Percentiles rank a stretch among this genome's conserved stretches.
Conservation (phyloP, 2,329 filamentous ascomycete species). For the Acrocalymma vagum region DNA sequence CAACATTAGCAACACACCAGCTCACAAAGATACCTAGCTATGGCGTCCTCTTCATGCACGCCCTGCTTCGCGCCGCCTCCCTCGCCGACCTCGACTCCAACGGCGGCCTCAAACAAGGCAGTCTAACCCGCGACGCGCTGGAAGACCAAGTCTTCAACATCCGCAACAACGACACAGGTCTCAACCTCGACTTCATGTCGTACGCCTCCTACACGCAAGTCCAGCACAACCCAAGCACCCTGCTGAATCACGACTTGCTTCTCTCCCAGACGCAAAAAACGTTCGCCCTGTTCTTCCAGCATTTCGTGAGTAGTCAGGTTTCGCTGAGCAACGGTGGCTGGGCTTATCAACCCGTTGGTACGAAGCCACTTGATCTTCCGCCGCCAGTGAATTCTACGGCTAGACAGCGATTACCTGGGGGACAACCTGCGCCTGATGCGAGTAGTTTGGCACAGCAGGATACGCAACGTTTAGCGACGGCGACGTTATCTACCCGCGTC, state of each 20-base stretch:
- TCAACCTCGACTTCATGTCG: constrained; percentile 25
- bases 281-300: constrained; percentile 42
- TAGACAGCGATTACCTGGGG: too few species aligned
- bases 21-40: neutral
- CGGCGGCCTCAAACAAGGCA: constrained; percentile 1
- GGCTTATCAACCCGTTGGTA: too few species aligned
- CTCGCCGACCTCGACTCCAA: neutral
- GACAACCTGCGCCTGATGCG: too few species aligned
- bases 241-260: constrained; percentile 23
- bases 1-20: too few species aligned
- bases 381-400: too few species aligned
- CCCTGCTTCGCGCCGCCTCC: neutral
- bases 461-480: neutral
- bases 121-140: too few species aligned
- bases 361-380: too few species aligned
- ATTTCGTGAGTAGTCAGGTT: constrained; percentile 30
- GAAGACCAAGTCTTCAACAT: constrained; percentile 32
- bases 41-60: neutral
- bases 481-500: neutral
- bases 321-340: constrained; percentile 27
- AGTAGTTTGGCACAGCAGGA: too few species aligned
- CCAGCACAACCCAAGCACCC: constrained; percentile 21
- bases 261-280: constrained; percentile 22
- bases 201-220: constrained; percentile 22
- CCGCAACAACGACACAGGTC: constrained; percentile 23